A percentile compares a stretch with the other conserved stretches of the same genome.
These are phyloP conservation scores for Bimuria novae-zelandiae DNA, from an alignment of 2,329 filamentous ascomycete species.

Conservation along the genomic window DNA sequence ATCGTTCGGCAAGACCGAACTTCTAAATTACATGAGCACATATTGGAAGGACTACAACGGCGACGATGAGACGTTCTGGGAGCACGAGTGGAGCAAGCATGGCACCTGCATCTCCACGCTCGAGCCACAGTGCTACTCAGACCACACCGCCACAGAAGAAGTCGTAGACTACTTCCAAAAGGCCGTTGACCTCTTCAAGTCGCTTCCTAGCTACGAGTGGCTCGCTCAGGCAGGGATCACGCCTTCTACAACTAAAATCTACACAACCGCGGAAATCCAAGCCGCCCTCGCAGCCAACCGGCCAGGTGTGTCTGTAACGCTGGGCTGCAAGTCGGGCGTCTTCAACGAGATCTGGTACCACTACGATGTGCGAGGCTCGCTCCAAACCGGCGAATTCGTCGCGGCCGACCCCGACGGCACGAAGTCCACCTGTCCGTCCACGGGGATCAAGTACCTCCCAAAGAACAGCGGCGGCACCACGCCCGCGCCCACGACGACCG, in stretches of 20 bases:
- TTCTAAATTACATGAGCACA: conserved; percentile 68
- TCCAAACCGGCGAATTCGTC: conserved; percentile 66
- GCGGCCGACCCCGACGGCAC: conserved; percentile 61
- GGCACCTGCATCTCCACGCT: conserved; percentile 75
- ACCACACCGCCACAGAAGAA: conserved; percentile 63
- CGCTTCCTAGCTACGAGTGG: conserved; percentile 67
- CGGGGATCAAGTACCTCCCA: conserved; percentile 67
- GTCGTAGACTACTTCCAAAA: conserved; percentile 71
- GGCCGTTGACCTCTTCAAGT: conserved; percentile 68
- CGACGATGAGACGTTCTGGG: conserved; percentile 68
- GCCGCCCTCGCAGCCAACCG: conserved; percentile 58
- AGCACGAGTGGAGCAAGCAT: conserved; percentile 74
- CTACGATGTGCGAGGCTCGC: conserved; percentile 64
- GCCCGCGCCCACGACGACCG: conserved; percentile 33
- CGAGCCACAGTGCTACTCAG: conserved; percentile 65
- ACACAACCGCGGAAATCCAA: conserved; percentile 64
- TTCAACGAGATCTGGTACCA: conserved; percentile 65
- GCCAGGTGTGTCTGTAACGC: conserved; percentile 62
- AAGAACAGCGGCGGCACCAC: conserved; percentile 51
- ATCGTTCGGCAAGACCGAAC: conserved; percentile 57
- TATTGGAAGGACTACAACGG: conserved; percentile 75
- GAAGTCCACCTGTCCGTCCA: conserved; percentile 65
- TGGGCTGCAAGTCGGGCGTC: conserved; percentile 58
- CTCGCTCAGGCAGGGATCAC: conserved; percentile 65
- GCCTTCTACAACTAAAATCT: conserved; percentile 60